phyloP scores from a whole-genome alignment of 2,329 filamentous ascomycete genomes.

The Nakataea oryzae region DNA sequence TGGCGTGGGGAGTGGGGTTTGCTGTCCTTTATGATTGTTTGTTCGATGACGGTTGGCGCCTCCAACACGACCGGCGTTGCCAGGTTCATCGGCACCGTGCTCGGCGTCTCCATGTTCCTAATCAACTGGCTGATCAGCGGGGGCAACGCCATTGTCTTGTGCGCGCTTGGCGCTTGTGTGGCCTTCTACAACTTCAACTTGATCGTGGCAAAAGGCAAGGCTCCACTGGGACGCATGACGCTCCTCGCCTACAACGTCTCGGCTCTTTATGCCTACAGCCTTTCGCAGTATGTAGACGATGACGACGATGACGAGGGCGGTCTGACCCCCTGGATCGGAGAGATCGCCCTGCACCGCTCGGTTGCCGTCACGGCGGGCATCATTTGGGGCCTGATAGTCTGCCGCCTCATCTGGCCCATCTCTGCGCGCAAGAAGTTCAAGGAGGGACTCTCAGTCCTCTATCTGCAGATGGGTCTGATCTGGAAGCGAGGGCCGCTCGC shows the following conservation, averaged over 20 bases:
- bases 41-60: slow-evolving; percentile 93
- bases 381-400: slow-evolving; percentile 85
- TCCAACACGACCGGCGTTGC: slow-evolving; percentile 87
- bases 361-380: slow-evolving; percentile 79
- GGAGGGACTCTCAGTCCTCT: slow-evolving; percentile 80
- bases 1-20: slow-evolving; percentile 97
- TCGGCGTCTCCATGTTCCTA: slow-evolving; percentile 68
- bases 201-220: slow-evolving; percentile 74
- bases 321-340: slow-evolving; percentile 68
- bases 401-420: slow-evolving; percentile 85
- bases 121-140: slow-evolving; percentile 67
- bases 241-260: slow-evolving; percentile 94
- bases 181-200: slow-evolving; percentile 81
- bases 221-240: slow-evolving; percentile 85
- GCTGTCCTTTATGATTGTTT: slow-evolving; percentile 95
- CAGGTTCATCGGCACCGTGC: slow-evolving; percentile 74
- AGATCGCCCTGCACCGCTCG: slow-evolving; percentile 82
- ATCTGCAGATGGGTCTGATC: slow-evolving; percentile 88
- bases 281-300: slow-evolving; percentile 69
- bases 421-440: slow-evolving; percentile 82
- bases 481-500: slow-evolving; percentile 91
- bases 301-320: slow-evolving; percentile 86
- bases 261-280: slow-evolving; percentile 85
- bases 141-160: slow-evolving; percentile 66
- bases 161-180: slow-evolving; percentile 72